Evolutionary conservation across 1,284 basidiomycete genomes (phyloP).

Genomic region (Thelephora terrestris): DNA sequence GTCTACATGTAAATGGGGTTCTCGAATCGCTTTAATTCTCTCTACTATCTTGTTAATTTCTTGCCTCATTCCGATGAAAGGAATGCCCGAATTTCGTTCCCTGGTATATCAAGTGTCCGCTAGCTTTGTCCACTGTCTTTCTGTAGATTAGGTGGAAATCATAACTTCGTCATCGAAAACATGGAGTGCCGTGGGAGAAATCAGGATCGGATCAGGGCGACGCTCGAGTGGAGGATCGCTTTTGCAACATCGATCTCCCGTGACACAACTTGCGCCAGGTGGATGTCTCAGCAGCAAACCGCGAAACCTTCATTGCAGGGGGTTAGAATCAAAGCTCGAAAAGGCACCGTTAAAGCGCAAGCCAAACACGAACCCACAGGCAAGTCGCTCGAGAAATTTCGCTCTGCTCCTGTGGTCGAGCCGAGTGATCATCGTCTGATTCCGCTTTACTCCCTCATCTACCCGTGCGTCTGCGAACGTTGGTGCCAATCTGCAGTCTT

Average conservation of each 20-base stretch:
- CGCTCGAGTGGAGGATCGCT: not conserved
- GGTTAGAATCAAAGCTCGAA: conserved; percentile 82
- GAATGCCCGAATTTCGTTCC: too few species aligned
- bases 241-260: not conserved
- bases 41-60: too few species aligned
- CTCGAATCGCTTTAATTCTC: too few species aligned
- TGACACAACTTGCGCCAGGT: conserved; percentile 26
- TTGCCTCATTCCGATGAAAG: too few species aligned
- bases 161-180: too few species aligned
- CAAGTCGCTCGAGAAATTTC: conserved; percentile 18
- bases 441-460: conserved; percentile 3
- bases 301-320: conserved; percentile 81
- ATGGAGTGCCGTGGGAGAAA: too few species aligned
- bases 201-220: too few species aligned
- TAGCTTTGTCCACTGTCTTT: too few species aligned
- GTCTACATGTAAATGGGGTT: too few species aligned
- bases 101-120: too few species aligned
- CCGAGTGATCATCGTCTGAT: not conserved
- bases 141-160: too few species aligned
- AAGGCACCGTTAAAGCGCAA: conserved; percentile 78
- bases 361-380: conserved; percentile 82
- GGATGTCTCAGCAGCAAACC: conserved; percentile 80
- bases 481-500: conserved; percentile 50
- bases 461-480: not conserved
- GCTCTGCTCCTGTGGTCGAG: not conserved